Percentiles rank a stretch among this genome's conserved stretches.
These are phyloP conservation scores for Thalia dealbata DNA, from an alignment of 176 grass and related monocot species.

Conservation along the genomic window DNA sequence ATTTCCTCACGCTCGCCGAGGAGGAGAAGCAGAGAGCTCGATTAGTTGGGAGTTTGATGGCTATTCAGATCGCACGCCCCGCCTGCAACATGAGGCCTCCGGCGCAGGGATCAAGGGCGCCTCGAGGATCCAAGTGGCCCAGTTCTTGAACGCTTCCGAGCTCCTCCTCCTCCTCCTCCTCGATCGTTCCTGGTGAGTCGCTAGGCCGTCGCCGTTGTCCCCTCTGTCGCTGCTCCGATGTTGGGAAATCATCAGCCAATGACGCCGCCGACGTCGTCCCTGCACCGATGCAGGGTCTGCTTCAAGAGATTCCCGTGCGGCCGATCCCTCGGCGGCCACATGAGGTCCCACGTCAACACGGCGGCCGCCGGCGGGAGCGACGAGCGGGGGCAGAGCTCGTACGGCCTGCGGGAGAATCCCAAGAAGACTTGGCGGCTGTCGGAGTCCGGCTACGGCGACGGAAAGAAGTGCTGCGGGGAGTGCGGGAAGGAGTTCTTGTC, in stretches of 20 bases:
- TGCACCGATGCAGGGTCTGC: slow-evolving; percentile 17
- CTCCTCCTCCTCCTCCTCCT: not conserved
- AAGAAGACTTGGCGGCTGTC: slow-evolving; percentile 64
- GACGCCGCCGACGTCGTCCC: not conserved
- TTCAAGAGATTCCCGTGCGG: slow-evolving; percentile 11
- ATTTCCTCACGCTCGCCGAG: not conserved
- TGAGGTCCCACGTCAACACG: slow-evolving; percentile 9
- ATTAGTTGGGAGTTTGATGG: not conserved
- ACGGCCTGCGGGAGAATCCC: slow-evolving; percentile 52
- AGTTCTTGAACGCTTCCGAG: not conserved
- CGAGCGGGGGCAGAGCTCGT: slow-evolving; percentile 3
- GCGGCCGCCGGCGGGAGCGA: not conserved
- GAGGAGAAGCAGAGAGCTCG: not conserved
- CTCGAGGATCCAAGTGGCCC: not conserved
- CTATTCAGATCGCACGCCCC: not conserved
- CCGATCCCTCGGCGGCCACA: slow-evolving; percentile 15
- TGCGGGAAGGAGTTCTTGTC: slow-evolving; percentile 23
- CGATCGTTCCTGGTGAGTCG: not conserved
- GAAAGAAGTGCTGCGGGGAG: slow-evolving; percentile 22
- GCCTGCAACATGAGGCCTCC: not conserved
- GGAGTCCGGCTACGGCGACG: slow-evolving; percentile 7
- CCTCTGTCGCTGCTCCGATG: not conserved
- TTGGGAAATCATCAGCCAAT: not conserved
- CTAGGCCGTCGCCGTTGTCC: not conserved
- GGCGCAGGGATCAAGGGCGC: not conserved